Evolutionary conservation across 1,139 yeast species (phyloP).

Genomic region (Hyphopichia burtonii): DNA sequence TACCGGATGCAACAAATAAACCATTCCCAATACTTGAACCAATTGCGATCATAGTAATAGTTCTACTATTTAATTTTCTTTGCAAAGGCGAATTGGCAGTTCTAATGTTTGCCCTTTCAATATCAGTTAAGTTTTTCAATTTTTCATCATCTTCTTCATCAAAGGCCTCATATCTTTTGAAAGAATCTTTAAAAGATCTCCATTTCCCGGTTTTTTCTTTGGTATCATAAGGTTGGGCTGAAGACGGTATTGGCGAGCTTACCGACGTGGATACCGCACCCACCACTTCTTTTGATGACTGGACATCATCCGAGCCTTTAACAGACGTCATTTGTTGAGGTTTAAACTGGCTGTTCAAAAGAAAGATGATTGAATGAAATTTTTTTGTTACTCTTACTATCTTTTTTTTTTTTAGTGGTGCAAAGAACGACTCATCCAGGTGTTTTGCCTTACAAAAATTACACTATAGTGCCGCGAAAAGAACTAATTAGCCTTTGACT

Average conservation of each 20-base stretch:
- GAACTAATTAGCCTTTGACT: background rate
- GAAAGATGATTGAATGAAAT: too few species aligned
- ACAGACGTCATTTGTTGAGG: background rate
- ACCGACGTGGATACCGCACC: background rate
- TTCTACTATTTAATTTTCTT: constrained; percentile 34
- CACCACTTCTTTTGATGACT: background rate
- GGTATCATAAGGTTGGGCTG: too few species aligned
- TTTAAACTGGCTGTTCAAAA: too few species aligned
- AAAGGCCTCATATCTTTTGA: constrained; percentile 18
- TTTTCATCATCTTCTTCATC: constrained; percentile 41
- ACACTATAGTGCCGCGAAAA: background rate
- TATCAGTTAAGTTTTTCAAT: constrained; percentile 19
- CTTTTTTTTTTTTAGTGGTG: background rate
- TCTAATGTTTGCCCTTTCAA: constrained; percentile 32
- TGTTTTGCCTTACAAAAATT: background rate
- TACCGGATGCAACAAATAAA: constrained; percentile 37
- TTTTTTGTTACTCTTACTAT: background rate
- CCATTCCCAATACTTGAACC: constrained; percentile 47
- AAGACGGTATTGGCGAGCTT: background rate
- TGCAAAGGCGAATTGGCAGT: constrained; percentile 32
- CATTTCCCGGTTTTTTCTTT: constrained; percentile 21
- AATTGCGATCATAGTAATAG: constrained; percentile 41
- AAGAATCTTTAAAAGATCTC: constrained; percentile 41
- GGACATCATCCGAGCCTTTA: background rate
- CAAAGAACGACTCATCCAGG: background rate